Conservation (phyloP, 2,329 filamentous ascomycete species). For the Arthrobotrys pseudoclavata region DNA sequence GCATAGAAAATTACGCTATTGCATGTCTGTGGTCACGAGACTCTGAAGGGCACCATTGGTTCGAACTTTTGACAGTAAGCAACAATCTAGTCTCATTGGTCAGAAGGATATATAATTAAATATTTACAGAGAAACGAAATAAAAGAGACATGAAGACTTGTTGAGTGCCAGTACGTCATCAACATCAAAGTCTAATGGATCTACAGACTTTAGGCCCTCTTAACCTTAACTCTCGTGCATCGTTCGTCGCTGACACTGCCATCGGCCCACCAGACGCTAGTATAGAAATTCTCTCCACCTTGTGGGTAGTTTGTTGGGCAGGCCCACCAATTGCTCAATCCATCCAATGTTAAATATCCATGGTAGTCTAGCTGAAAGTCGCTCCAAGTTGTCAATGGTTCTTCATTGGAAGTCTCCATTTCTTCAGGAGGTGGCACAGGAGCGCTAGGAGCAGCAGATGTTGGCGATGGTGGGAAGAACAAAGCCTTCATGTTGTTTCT, state of each 20-base stretch:
- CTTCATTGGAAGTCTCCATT: not conserved
- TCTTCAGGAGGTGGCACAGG: not conserved
- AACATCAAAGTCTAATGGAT: not conserved
- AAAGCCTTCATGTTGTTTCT: slow-evolving; percentile 52
- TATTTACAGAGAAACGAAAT: slow-evolving; percentile 23
- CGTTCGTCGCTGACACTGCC: slow-evolving; percentile 44
- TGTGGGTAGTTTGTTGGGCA: slow-evolving; percentile 50
- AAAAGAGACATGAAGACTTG: not conserved
- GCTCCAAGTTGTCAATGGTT: slow-evolving; percentile 44
- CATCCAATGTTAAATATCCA: slow-evolving; percentile 34
- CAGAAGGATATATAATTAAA: not conserved
- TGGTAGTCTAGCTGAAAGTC: slow-evolving; percentile 46
- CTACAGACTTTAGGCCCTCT: slow-evolving; percentile 16
- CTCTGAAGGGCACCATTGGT: no score
- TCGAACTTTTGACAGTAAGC: not conserved
- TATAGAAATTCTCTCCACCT: slow-evolving; percentile 13
- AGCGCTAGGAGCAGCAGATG: slow-evolving; percentile 1
- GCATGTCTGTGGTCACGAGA: no score
- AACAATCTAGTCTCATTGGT: not conserved
- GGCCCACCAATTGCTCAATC: slow-evolving; percentile 45
- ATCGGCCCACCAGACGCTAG: slow-evolving; percentile 53
- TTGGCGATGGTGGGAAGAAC: slow-evolving; percentile 39
- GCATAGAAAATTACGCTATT: no score
- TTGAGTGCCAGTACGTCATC: not conserved
- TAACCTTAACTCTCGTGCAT: slow-evolving; percentile 45